Evolutionary conservation across 768 basidiomycete genomes (phyloP), one percentile per base, ranked within the genome.

Genomic region (Kwoniella heveanensis): DNA sequence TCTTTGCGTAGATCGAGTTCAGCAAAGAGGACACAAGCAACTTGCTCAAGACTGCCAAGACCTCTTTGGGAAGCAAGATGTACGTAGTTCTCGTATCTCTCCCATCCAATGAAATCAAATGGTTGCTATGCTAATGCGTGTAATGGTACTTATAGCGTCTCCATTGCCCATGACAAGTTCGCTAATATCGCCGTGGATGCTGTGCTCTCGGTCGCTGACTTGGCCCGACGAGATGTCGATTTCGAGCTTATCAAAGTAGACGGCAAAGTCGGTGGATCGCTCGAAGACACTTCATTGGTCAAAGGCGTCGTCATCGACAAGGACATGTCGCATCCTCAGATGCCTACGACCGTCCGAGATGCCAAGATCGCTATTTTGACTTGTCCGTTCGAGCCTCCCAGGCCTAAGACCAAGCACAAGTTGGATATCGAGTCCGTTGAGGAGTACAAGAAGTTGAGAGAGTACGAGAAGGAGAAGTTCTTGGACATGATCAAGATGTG

Each of bases 221-320:
- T 98, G 46, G 89, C 95, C 65, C 88, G 96, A 55, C 88, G 88
- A 57, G 96, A 99, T 79, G 94, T 99, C 13, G 88, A 89, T 51
- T 98, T 99, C 79, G 96, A 99, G 82, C 84, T 98, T 67, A 98
- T 98, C 85, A 98, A 99, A 81, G 95, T 98, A 15, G 92, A 96
- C 70, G 95, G 95, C 76, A 98, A 98, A 83, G 95, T 98, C 68
- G 96, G 96, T 50, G 96, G 96, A 39, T 91, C 93, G 10, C 86
- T 99, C 39, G 92, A 91, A 9, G 96, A 99, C 82, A 98, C 92
- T 7, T 87, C 86, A 47, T 86, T 99, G 71, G 95, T 99, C 83
- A 90, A 90, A 73, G 96, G 96, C 71, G 96, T 99, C 47, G 90
- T 99, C 72, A 86, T 99, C 79, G 96, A 99, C 87, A 99, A 99